Conservation (phyloP, 768 basidiomycete genomes). For the Gymnopilus dilepis region DNA sequence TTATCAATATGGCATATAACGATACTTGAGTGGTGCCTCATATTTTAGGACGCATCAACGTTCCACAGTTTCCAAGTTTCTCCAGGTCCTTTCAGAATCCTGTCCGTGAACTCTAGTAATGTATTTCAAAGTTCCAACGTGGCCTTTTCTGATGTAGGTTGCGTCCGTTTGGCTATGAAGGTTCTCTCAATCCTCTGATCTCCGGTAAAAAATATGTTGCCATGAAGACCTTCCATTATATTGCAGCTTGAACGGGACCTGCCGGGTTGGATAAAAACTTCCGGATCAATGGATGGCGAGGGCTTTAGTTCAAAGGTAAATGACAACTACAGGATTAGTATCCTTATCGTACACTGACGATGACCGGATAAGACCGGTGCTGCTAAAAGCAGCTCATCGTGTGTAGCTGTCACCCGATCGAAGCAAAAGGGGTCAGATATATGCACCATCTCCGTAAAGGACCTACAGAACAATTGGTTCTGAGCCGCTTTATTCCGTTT, state of each 20-base stretch:
- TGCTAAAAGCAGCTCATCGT: background rate
- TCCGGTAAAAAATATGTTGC: background rate
- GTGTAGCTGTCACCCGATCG: constrained; percentile 57
- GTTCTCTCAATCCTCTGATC: background rate
- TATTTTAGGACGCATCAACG: no score
- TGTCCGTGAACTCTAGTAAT: constrained; percentile 52
- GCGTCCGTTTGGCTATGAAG: background rate
- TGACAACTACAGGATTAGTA: constrained; percentile 44
- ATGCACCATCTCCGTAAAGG: constrained; percentile 68
- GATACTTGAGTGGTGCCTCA: no score
- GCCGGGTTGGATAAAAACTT: constrained; percentile 80
- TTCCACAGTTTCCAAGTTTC: constrained; percentile 67
- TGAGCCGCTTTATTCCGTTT: no score
- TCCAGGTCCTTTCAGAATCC: constrained; percentile 65
- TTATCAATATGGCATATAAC: no score
- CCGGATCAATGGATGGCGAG: constrained; percentile 69
- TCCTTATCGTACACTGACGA: background rate
- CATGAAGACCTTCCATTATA: constrained; percentile 29
- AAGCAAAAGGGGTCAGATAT: constrained; percentile 57
- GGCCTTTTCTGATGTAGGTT: background rate
- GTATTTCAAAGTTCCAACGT: background rate
- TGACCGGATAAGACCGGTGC: background rate
- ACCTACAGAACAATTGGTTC: constrained; percentile 53
- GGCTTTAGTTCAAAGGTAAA: constrained; percentile 51
- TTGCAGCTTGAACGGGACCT: constrained; percentile 26